These are phyloP conservation scores for Paecilomyces fulvus DNA, from an alignment of 2,329 filamentous ascomycete species.

Conservation along the genomic window DNA sequence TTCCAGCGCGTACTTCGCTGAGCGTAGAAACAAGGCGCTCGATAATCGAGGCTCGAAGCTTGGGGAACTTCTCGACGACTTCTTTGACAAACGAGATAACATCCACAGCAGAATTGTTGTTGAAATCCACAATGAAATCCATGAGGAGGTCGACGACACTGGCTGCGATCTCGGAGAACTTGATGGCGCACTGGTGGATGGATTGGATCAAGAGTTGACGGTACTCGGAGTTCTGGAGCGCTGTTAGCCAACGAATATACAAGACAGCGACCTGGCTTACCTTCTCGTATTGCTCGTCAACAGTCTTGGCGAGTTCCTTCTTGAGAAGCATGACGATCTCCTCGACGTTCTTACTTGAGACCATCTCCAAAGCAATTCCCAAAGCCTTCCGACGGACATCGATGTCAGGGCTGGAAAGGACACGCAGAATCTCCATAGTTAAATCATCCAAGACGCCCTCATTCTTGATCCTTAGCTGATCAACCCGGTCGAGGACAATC, in stretches of 20 bases:
- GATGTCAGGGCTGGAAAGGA: constrained; percentile 89
- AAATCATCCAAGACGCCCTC: constrained; percentile 88
- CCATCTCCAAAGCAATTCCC: constrained; percentile 88
- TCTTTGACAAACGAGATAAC: constrained; percentile 99
- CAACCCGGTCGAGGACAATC: constrained; percentile 90
- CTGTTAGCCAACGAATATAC: constrained; percentile 12
- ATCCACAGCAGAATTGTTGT: constrained; percentile 91
- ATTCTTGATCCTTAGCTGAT: constrained; percentile 77
- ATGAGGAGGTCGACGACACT: constrained; percentile 95
- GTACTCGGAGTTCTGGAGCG: constrained; percentile 68
- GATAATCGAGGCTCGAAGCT: constrained; percentile 78
- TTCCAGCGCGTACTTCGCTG: constrained; percentile 87
- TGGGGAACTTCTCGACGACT: constrained; percentile 95
- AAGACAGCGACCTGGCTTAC: constrained; percentile 18
- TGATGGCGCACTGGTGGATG: constrained; percentile 97
- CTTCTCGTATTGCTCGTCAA: constrained; percentile 98
- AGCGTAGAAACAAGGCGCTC: constrained; percentile 82
- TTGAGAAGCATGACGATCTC: constrained; percentile 93
- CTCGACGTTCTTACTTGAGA: constrained; percentile 97
- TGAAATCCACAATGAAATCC: constrained; percentile 99
- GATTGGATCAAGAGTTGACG: constrained; percentile 91
- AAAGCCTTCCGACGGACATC: constrained; percentile 91
- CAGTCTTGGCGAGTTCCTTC: constrained; percentile 95
- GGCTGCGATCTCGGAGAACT: constrained; percentile 94
- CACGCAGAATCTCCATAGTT: constrained; percentile 93